These are phyloP conservation scores for Neonectria magnoliae DNA, from an alignment of 2,329 filamentous ascomycete species.

Conservation along the genomic window DNA sequence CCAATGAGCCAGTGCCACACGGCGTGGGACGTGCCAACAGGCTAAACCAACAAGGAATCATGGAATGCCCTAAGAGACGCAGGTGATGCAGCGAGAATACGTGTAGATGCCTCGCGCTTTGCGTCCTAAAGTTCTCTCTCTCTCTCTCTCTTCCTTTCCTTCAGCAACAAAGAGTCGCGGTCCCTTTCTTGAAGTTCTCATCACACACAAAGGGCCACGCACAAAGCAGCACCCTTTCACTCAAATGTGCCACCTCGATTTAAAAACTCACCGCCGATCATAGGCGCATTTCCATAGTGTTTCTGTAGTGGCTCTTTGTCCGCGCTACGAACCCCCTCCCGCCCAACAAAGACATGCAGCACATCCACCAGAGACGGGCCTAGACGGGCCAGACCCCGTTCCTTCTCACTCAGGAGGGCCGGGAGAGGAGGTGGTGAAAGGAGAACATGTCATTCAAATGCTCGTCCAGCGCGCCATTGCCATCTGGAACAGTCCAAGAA, in stretches of 20 bases:
- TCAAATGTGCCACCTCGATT: constrained; percentile 13
- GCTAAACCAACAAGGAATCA: constrained; percentile 21
- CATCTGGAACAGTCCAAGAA: background rate
- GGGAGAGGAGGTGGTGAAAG: background rate
- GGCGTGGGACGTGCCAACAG: constrained; percentile 20
- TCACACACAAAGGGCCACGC: background rate
- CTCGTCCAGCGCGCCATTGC: background rate
- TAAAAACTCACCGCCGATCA: constrained; percentile 36
- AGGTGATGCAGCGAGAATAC: constrained; percentile 13
- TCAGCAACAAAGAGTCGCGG: constrained; percentile 7
- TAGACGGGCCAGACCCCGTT: constrained; percentile 19
- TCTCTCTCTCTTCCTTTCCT: background rate
- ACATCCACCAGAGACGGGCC: constrained; percentile 28
- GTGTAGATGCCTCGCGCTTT: constrained; percentile 5
- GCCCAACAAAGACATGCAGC: constrained; percentile 30
- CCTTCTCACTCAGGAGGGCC: constrained; percentile 2
- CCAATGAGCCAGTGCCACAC: constrained; percentile 45
- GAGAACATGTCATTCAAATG: background rate
- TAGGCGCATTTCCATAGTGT: constrained; percentile 21
- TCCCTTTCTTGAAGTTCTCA: background rate
- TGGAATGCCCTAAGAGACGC: constrained; percentile 7
- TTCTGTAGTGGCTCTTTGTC: constrained; percentile 27
- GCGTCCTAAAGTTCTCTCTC: background rate
- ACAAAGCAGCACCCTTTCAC: constrained; percentile 1
- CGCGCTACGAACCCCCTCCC: constrained; percentile 26